Percentiles rank a stretch among this genome's conserved stretches.
Evolutionary conservation across 2,329 filamentous ascomycete species (phyloP).

Genomic region (Daldinia eschscholtzii): DNA sequence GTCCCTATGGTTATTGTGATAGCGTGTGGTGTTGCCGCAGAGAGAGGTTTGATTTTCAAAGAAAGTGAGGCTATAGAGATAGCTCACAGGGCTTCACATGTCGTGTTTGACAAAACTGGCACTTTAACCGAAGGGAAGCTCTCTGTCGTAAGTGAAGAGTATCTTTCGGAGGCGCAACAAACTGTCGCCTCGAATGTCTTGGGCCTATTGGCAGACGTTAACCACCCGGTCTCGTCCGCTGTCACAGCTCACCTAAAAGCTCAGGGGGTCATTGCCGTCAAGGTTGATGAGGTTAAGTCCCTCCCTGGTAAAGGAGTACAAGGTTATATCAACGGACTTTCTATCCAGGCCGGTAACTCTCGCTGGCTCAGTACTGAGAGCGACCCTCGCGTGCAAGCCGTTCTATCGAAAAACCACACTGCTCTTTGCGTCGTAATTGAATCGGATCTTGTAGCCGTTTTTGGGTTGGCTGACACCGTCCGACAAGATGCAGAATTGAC

Average conservation of each 20-base stretch:
- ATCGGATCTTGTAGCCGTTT: conserved; percentile 55
- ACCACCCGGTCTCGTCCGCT: conserved; percentile 66
- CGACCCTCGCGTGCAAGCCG: conserved; percentile 51
- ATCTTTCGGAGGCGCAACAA: conserved; percentile 38
- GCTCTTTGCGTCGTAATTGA: conserved; percentile 63
- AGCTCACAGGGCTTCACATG: conserved; percentile 70
- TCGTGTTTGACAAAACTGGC: conserved; percentile 86
- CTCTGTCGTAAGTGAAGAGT: conserved; percentile 56
- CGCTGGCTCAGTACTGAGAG: conserved; percentile 59
- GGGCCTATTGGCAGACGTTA: conserved; percentile 58
- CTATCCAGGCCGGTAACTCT: conserved; percentile 64
- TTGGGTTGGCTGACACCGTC: conserved; percentile 61
- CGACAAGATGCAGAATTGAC: conserved; percentile 58
- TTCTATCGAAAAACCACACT: conserved; percentile 57
- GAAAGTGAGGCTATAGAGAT: conserved; percentile 73
- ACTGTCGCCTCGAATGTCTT: conserved; percentile 45
- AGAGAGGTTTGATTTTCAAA: conserved; percentile 77
- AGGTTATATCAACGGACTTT: conserved; percentile 46
- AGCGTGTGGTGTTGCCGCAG: conserved; percentile 74
- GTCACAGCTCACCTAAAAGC: conserved; percentile 53
- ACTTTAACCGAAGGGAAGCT: conserved; percentile 75
- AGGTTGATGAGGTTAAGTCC: conserved; percentile 53
- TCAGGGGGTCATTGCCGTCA: conserved; percentile 32
- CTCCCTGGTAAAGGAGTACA: conserved; percentile 63
- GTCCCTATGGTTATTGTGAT: conserved; percentile 85